A percentile compares a stretch with the other conserved stretches of the same genome.
phyloP scores from a whole-genome alignment of 2,329 filamentous ascomycete genomes.

The Emmonsiellopsis sp. region DNA sequence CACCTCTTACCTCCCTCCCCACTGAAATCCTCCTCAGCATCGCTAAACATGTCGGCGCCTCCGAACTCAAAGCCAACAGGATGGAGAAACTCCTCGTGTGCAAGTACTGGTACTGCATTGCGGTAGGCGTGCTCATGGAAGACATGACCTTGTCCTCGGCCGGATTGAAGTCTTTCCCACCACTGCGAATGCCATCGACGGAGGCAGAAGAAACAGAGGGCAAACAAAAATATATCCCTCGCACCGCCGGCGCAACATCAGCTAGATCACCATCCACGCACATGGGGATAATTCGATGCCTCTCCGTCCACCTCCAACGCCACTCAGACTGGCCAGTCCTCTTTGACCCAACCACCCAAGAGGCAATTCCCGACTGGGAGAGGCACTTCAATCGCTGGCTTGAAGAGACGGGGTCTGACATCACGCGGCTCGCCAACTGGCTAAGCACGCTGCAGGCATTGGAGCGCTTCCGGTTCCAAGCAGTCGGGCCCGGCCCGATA shows the following conservation, averaged over 20 bases:
- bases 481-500: neutral
- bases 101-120: conserved; percentile 4
- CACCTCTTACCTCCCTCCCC: neutral
- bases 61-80: neutral
- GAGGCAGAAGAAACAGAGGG: neutral
- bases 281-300: neutral
- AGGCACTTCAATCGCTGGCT: neutral
- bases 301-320: neutral
- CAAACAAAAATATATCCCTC: neutral
- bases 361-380: neutral
- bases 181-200: neutral
- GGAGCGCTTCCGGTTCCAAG: conserved; percentile 1
- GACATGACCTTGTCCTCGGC: conserved; percentile 2
- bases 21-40: conserved; percentile 3
- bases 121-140: neutral
- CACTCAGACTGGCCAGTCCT: neutral
- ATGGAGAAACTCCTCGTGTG: neutral
- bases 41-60: neutral
- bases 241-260: neutral
- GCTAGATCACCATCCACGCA: neutral
- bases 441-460: neutral
- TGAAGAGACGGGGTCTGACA: neutral
- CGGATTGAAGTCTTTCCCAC: conserved; percentile 1
- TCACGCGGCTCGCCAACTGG: neutral
- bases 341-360: neutral